Percentiles rank a stretch among this genome's conserved stretches.
These are phyloP conservation scores for Megacollybia marginata DNA, from an alignment of 768 basidiomycete genomes.

Conservation along the genomic window DNA sequence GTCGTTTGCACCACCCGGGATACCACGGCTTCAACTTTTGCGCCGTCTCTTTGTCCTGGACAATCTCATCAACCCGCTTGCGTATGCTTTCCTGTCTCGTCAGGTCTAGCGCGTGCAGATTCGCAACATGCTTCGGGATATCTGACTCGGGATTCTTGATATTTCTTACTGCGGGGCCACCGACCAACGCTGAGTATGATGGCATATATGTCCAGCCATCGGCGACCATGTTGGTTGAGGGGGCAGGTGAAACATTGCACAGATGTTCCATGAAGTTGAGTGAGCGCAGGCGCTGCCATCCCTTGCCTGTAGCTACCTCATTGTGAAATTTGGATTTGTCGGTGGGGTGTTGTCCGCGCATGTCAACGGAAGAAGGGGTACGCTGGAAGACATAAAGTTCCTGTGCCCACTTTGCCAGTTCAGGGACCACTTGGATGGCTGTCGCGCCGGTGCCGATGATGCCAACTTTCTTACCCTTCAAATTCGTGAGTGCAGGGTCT, in stretches of 20 bases:
- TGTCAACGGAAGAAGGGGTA: constrained; percentile 9
- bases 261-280: constrained; percentile 5
- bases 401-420: constrained; percentile 9
- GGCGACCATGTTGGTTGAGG: constrained; percentile 1
- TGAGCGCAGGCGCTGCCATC: constrained; percentile 7
- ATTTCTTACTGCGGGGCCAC: neutral
- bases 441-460: constrained; percentile 11
- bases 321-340: constrained; percentile 3
- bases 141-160: neutral
- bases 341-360: constrained; percentile 8
- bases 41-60: constrained; percentile 6
- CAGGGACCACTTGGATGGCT: constrained; percentile 10
- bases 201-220: neutral
- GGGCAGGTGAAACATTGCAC: neutral
- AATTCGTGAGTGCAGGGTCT: constrained; percentile 1
- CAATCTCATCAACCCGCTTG: neutral
- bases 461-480: constrained; percentile 8
- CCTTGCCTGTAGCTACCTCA: constrained; percentile 3
- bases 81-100: neutral
- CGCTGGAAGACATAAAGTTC: constrained; percentile 13
- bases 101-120: neutral
- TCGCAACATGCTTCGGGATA: neutral
- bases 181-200: neutral
- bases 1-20: constrained; percentile 12
- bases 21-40: constrained; percentile 11